Percentiles rank a stretch among this genome's conserved stretches.
These are phyloP conservation scores for Corrigiola litoralis DNA, from an alignment of 179 eudicot species.

Conservation along the genomic window DNA sequence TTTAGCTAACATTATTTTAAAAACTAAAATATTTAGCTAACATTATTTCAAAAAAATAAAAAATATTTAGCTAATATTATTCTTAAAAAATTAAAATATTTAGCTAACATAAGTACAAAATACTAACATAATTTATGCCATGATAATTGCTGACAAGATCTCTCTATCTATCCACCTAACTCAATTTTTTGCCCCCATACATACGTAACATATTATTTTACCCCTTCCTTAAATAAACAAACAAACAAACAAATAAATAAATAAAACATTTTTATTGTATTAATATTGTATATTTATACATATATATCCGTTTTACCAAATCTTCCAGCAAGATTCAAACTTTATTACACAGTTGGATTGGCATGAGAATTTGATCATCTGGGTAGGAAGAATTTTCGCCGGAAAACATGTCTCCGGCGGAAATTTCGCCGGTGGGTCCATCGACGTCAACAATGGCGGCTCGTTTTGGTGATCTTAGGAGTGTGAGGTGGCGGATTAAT, in stretches of 20 bases:
- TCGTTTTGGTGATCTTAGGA: conserved; percentile 58
- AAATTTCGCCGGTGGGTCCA: conserved; percentile 8
- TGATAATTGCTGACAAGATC: background rate
- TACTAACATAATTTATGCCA: background rate
- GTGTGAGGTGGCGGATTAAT: conserved; percentile 85
- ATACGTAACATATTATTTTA: background rate
- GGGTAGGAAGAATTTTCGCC: background rate
- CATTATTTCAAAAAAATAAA: no score
- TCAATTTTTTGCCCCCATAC: no score
- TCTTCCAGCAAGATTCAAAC: conserved; percentile 3
- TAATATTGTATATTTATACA: background rate
- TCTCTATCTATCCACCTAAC: background rate
- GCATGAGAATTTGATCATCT: conserved; percentile 1
- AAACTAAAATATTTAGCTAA: no score
- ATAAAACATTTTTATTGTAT: no score
- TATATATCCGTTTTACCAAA: background rate
- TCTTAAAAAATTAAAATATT: no score
- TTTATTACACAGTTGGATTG: background rate
- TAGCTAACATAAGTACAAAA: no score
- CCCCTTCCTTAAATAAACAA: background rate
- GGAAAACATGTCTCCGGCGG: conserved; percentile 20
- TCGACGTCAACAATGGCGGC: conserved; percentile 11
- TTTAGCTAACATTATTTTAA: no score
- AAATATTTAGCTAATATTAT: no score
- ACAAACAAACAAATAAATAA: no score